Evolutionary conservation across 345 rosid genomes (phyloP).

Genomic region (Angophora floribunda): DNA sequence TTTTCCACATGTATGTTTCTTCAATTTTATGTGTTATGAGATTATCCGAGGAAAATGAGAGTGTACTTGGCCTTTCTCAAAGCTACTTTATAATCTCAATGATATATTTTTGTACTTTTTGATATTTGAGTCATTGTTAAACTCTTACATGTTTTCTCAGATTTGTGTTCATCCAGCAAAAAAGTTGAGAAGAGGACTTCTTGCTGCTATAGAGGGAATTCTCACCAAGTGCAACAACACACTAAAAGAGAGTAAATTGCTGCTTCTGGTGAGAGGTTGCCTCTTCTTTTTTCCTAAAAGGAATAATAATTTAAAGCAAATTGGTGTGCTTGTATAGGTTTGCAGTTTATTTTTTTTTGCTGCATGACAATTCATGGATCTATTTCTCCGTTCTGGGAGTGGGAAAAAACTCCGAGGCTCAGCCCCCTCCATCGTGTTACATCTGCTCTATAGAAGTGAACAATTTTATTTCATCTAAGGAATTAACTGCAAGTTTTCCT

Average conservation of each 20-base stretch:
- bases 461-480: not conserved
- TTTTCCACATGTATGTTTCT: constrained; percentile 67
- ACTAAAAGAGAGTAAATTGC: constrained; percentile 53
- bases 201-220: constrained; percentile 64
- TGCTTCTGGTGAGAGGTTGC: constrained; percentile 65
- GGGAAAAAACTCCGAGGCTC: not conserved
- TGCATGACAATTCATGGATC: not conserved
- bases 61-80: not conserved
- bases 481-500: not conserved
- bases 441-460: not conserved
- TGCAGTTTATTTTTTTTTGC: not conserved
- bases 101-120: not conserved
- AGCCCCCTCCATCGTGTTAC: not conserved
- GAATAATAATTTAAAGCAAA: not conserved
- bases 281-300: not conserved
- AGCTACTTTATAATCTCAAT: not conserved
- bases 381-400: not conserved
- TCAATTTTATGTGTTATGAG: not conserved
- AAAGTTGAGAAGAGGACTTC: constrained; percentile 56
- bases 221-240: constrained; percentile 52
- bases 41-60: not conserved
- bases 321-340: not conserved
- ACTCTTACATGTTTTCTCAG: constrained; percentile 25
- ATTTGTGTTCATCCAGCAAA: constrained; percentile 70
- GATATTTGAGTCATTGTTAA: not conserved